Base-by-base conservation (phyloP, 2,329 filamentous ascomycete genomes). In the Ambrosiella cleistominuta region DNA sequence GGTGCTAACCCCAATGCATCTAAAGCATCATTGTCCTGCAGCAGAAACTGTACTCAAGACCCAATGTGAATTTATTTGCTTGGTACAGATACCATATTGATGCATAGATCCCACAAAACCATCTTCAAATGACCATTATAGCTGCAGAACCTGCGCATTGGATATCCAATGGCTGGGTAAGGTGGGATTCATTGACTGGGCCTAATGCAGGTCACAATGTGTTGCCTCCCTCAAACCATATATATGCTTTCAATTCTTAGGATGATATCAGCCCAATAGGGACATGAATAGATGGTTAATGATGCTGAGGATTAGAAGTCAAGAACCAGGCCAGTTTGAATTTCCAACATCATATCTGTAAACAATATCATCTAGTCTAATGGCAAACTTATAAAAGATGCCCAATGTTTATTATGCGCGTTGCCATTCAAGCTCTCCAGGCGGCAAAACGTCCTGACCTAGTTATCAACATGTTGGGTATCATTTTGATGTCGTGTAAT, bases 81-180 rank as follows among this genome's bases (percentile, higher is more conserved):
- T 58, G 57, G 57, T 54, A n/a, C 51, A 38, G 40, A 54, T 58
- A 51, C 51, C 45, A 58, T 58, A 54, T 49, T 54, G 50, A 58
- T 55, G 57, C 57, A 58, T 13, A n/a, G 39, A 51, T 53, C 57
- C 51, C 51, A 58, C 51, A 42, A 38, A 54, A 47, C 54, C 40
- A 11, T 49, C 44, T n/a, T 49, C 39, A 54, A 44, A 49, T 27
- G 35, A 50, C 52, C 17, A 44, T 54, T 54, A 27, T 15, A 51
- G 36, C 17, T 36, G 47, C 15, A 19, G n/a, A 36, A 19, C 47
- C 47, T 51, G 47, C 47, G 4, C 27, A 27, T n/a, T 35, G 2
- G 8, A 11, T 11, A 19, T 36, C 47, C 5, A 51, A 36, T 51
- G 1, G 19, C 27, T 35, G n/a, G 17, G 12, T 9, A 51, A n/a